These are phyloP conservation scores for Termitomyces bulborhizus DNA, from an alignment of 768 basidiomycete species.

Conservation along the genomic window DNA sequence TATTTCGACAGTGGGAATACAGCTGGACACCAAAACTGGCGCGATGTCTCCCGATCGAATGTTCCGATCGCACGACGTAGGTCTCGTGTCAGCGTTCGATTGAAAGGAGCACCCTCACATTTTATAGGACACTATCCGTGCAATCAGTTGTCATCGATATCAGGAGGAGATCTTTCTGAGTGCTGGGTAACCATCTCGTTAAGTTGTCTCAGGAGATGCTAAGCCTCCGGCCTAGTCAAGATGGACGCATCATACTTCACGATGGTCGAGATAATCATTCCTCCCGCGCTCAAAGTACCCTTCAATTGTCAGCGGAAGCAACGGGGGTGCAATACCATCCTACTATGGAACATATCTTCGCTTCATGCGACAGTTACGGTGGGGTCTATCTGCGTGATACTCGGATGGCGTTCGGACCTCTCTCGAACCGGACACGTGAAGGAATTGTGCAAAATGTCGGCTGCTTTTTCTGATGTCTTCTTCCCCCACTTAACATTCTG, in stretches of 20 bases:
- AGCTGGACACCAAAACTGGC: constrained; percentile 6
- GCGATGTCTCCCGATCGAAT: constrained; percentile 13
- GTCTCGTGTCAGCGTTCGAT: neutral
- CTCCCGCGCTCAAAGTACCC: constrained; percentile 38
- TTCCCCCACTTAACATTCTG: neutral
- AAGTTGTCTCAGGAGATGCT: constrained; percentile 4
- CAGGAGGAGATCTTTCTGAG: constrained; percentile 66
- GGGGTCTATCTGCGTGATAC: constrained; percentile 61
- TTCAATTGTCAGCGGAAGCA: constrained; percentile 51
- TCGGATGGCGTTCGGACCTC: constrained; percentile 68
- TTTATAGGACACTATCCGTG: constrained; percentile 57
- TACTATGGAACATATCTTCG: constrained; percentile 59
- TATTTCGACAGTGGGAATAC: constrained; percentile 29
- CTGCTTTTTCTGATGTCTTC: neutral
- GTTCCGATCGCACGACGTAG: constrained; percentile 25
- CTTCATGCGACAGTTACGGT: constrained; percentile 54
- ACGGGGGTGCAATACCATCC: constrained; percentile 68
- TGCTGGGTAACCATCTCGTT: constrained; percentile 43
- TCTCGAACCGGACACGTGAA: constrained; percentile 31
- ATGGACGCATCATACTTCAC: constrained; percentile 59
- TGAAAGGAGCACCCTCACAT: neutral
- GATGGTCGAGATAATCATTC: constrained; percentile 41
- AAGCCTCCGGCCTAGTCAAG: constrained; percentile 41
- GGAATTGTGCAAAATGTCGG: constrained; percentile 52
- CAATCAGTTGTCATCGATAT: constrained; percentile 57